phyloP scores from a whole-genome alignment of 2,329 filamentous ascomycete species.

The Tolypocladium sp. region DNA sequence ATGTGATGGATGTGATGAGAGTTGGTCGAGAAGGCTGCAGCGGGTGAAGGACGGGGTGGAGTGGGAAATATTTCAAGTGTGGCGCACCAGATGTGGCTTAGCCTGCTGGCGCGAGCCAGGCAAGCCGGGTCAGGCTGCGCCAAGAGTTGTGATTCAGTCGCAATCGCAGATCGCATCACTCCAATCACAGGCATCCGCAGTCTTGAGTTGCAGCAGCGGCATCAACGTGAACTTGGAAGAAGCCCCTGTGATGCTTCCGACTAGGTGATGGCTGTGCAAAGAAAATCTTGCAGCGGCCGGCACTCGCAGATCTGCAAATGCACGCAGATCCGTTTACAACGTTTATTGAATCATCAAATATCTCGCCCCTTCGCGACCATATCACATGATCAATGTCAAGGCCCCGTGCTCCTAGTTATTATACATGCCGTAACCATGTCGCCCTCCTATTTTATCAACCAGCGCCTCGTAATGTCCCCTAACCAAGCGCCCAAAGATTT shows the following conservation, averaged over 20 bases:
- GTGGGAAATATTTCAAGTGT: constrained; percentile 23
- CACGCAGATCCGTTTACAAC: neutral
- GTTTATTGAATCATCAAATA: neutral
- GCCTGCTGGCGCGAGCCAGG: constrained; percentile 5
- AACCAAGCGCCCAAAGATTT: neutral
- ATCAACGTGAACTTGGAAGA: neutral
- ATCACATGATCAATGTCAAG: neutral
- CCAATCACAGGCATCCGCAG: neutral
- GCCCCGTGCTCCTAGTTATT: neutral
- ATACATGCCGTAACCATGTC: neutral
- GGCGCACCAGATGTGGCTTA: constrained; percentile 18
- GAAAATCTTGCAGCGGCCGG: neutral
- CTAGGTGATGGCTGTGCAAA: neutral
- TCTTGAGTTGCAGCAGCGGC: neutral
- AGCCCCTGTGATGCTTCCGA: neutral
- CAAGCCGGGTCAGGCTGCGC: neutral
- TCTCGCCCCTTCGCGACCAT: neutral
- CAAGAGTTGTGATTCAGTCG: neutral
- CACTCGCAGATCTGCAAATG: neutral
- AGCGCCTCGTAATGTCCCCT: neutral
- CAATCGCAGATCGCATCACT: neutral
- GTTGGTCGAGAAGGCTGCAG: constrained; percentile 5
- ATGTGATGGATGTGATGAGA: constrained; percentile 12
- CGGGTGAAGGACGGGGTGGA: neutral
- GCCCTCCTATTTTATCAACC: neutral